A percentile compares a stretch with the other conserved stretches of the same genome.
Evolutionary conservation across 1,284 basidiomycete species (phyloP).

Genomic region (Amylostereum areolatum): DNA sequence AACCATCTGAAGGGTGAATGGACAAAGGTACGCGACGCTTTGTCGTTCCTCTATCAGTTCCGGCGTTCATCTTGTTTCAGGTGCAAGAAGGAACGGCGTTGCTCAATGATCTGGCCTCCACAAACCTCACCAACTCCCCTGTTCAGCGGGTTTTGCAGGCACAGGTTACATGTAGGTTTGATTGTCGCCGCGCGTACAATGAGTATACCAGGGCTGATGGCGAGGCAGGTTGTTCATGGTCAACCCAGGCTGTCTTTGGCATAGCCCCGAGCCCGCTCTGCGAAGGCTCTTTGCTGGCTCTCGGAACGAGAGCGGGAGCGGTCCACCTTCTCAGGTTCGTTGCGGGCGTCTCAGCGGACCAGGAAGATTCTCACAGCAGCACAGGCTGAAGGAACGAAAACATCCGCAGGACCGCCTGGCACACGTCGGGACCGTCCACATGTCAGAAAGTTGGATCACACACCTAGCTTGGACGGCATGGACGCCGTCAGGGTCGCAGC

Average conservation of each 20-base stretch:
- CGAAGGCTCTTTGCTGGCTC: conserved; percentile 69
- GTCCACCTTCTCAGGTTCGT: conserved; percentile 53
- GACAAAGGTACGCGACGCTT: conserved; percentile 22
- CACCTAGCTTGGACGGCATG: conserved; percentile 54
- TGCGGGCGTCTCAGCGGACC: neutral
- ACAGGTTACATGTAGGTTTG: conserved; percentile 31
- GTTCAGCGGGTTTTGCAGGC: conserved; percentile 22
- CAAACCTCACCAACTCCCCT: conserved; percentile 4
- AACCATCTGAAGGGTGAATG: conserved; percentile 33
- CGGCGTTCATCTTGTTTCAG: conserved; percentile 10
- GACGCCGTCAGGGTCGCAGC: conserved; percentile 27
- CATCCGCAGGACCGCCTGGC: conserved; percentile 9
- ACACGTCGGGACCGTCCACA: conserved; percentile 18
- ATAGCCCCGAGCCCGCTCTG: conserved; percentile 48
- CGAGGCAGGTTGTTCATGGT: conserved; percentile 58
- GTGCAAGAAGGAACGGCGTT: conserved; percentile 27
- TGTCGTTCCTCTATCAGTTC: too few relatives aligned
- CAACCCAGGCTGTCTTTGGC: conserved; percentile 50
- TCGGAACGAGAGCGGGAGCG: conserved; percentile 58
- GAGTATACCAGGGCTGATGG: conserved; percentile 29
- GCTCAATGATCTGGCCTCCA: conserved; percentile 17
- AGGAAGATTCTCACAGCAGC: conserved; percentile 1
- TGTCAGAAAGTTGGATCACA: conserved; percentile 48
- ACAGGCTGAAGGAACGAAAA: neutral
- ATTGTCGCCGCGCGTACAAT: conserved; percentile 1